Conservation (phyloP, 108 stramenopile genomes). For the Asterionellopsis glacialis region DNA sequence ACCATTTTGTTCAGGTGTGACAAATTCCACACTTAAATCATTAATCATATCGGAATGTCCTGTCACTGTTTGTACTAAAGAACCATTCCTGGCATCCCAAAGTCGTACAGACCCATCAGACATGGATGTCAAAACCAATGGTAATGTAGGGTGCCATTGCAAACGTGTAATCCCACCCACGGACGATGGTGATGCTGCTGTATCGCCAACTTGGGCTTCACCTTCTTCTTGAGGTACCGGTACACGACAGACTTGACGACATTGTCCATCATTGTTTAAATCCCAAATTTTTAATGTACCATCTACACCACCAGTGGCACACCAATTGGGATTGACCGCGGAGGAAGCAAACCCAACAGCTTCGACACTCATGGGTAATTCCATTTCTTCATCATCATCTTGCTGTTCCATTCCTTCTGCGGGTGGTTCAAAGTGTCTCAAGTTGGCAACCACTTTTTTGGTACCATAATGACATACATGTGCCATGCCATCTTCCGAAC, state of each 20-base stretch:
- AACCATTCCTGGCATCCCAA: conserved; percentile 92
- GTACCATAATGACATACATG: conserved; percentile 79
- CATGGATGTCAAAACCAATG: conserved; percentile 67
- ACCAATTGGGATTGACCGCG: conserved; percentile 61
- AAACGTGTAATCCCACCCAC: conserved; percentile 65
- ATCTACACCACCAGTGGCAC: conserved; percentile 86
- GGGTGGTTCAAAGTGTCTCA: conserved; percentile 69
- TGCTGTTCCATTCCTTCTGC: not conserved
- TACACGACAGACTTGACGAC: conserved; percentile 40
- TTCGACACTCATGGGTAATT: conserved; percentile 74
- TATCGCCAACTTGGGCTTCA: not conserved
- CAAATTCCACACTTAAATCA: conserved; percentile 52
- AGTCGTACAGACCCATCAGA: conserved; percentile 74
- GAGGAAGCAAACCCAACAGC: conserved; percentile 81
- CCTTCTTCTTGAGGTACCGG: not conserved
- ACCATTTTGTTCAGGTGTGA: conserved; percentile 18
- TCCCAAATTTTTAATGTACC: conserved; percentile 88
- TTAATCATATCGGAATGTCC: conserved; percentile 87
- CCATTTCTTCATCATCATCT: conserved; percentile 54
- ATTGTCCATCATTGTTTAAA: conserved; percentile 45
- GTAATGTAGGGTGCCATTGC: conserved; percentile 74
- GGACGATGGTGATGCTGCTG: not conserved
- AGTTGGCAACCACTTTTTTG: conserved; percentile 76
- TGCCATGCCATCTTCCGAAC: conserved; percentile 87
- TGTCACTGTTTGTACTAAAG: conserved; percentile 47